A percentile compares a stretch with the other conserved stretches of the same genome.
Evolutionary conservation across 2,329 filamentous ascomycete genomes (phyloP).

Genomic region (Sarocladiaceae sp.): DNA sequence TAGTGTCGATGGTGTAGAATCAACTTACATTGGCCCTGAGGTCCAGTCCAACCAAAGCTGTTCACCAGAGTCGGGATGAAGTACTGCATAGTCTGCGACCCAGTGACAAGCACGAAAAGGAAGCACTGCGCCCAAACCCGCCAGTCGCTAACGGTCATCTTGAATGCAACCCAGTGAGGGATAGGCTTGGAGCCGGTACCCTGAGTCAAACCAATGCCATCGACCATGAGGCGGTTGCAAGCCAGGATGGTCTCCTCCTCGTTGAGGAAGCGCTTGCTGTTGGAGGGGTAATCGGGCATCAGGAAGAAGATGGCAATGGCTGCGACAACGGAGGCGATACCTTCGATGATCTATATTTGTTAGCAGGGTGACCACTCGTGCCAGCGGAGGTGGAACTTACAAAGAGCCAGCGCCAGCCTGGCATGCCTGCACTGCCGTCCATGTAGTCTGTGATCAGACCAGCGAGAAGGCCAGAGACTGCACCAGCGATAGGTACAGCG

Average conservation of each 20-base stretch:
- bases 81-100: slow-evolving; percentile 26
- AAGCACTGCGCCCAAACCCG: slow-evolving; percentile 18
- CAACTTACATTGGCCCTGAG: slow-evolving; percentile 13
- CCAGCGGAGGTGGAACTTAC: slow-evolving; percentile 11
- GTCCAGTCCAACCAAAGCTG: slow-evolving; percentile 23
- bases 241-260: slow-evolving; percentile 10
- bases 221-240: slow-evolving; percentile 10
- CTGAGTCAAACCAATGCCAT: slow-evolving; percentile 9
- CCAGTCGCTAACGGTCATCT: slow-evolving; percentile 20
- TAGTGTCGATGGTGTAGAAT: neutral
- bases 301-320: slow-evolving; percentile 11
- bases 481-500: slow-evolving; percentile 18
- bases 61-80: slow-evolving; percentile 27
- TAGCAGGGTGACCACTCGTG: neutral
- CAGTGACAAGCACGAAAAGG: slow-evolving; percentile 22
- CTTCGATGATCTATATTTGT: slow-evolving; percentile 11
- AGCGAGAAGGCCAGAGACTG: slow-evolving; percentile 17
- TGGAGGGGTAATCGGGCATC: slow-evolving; percentile 11
- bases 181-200: slow-evolving; percentile 12
- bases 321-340: slow-evolving; percentile 9
- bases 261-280: slow-evolving; percentile 10
- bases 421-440: slow-evolving; percentile 17
- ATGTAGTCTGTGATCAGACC: slow-evolving; percentile 19
- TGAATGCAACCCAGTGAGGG: slow-evolving; percentile 21
- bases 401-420: slow-evolving; percentile 24